phyloP scores from a whole-genome alignment of 1,139 yeast genomes.

The Pneumocystis carinii region DNA sequence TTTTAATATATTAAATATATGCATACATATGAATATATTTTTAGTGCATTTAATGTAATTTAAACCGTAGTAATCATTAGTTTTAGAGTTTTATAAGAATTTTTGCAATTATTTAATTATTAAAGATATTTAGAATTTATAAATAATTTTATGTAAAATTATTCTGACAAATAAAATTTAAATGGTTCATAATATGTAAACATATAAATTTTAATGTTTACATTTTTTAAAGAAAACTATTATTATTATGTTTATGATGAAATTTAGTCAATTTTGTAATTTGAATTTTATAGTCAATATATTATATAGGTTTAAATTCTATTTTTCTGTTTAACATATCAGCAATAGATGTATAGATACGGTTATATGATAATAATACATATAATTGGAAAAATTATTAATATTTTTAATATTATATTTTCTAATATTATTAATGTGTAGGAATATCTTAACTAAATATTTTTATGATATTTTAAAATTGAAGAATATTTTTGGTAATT shows the following conservation, averaged over 20 bases:
- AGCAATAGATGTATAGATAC: background rate
- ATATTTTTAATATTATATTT: too few relatives aligned
- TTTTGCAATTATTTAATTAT: background rate
- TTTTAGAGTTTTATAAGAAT: background rate
- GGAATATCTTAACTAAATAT: too few relatives aligned
- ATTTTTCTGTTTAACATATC: too few relatives aligned
- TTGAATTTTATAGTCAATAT: too few relatives aligned
- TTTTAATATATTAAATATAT: background rate
- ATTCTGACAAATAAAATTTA: background rate
- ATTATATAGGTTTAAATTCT: too few relatives aligned
- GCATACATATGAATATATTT: background rate
- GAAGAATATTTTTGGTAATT: background rate
- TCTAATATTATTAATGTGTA: too few relatives aligned
- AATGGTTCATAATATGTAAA: background rate
- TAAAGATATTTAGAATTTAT: background rate
- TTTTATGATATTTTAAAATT: too few relatives aligned
- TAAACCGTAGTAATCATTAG: background rate
- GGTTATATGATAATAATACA: too few relatives aligned
- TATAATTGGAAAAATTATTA: too few relatives aligned
- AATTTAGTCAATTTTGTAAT: background rate
- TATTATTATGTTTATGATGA: too few relatives aligned
- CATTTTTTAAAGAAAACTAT: too few relatives aligned
- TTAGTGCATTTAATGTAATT: background rate
- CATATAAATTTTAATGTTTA: too few relatives aligned
- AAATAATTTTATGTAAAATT: background rate